phyloP scores from a whole-genome alignment of 176 grass and related monocot genomes.

The Aegilops longissima region DNA sequence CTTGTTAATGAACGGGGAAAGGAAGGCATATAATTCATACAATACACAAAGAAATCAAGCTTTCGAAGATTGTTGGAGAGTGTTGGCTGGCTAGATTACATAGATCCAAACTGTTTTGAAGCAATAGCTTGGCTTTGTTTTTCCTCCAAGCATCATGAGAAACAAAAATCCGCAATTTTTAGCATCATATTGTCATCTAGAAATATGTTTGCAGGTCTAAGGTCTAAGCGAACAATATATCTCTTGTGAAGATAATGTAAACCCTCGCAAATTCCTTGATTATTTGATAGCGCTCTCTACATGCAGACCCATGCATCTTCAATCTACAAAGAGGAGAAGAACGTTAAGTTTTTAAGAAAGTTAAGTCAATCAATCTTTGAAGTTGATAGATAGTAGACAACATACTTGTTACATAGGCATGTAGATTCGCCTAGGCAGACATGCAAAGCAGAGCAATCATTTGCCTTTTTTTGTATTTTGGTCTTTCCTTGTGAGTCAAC shows the following conservation, averaged over 20 bases:
- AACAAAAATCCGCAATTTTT: neutral
- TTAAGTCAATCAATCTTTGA: neutral
- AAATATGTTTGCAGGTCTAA: conserved; percentile 11
- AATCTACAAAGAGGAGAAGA: neutral
- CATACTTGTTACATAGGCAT: neutral
- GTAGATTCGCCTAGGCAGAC: neutral
- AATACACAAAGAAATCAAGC: neutral
- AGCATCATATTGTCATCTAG: neutral
- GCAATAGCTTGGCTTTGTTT: neutral
- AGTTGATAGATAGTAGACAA: neutral
- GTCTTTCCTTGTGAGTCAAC: neutral
- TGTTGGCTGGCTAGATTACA: neutral
- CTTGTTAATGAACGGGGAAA: neutral
- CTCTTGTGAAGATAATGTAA: conserved; percentile 3
- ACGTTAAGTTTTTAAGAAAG: neutral
- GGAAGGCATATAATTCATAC: neutral
- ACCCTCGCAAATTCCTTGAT: conserved; percentile 10
- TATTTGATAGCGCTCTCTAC: neutral
- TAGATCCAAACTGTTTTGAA: conserved; percentile 20
- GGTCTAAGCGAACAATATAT: neutral
- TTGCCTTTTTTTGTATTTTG: neutral
- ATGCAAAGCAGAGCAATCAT: neutral
- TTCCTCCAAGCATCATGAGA: conserved; percentile 5
- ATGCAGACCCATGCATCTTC: neutral
- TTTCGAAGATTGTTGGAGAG: neutral